Base-by-base conservation (phyloP, 2,329 filamentous ascomycete species). In the Dichotomopilus funicola region DNA sequence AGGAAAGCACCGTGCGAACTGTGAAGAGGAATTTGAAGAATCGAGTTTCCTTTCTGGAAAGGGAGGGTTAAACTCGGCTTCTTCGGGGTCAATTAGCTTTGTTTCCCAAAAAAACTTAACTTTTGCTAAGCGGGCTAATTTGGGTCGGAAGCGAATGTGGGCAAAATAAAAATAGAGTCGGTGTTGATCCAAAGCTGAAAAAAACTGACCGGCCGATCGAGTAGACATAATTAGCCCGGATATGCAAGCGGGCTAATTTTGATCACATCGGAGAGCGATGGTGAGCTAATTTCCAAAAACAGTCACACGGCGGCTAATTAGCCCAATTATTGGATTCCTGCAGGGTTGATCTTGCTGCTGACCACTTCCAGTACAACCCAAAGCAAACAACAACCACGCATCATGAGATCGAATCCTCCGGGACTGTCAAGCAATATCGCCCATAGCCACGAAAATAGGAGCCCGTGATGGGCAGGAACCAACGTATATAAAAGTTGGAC, bases 181-280 rank as follows among this genome's bases (percentile, higher is more conserved):
- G 10, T 42, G 40, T 6, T 42, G 40, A 42, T 42, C 11, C 6
- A 2, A 27, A 27, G 19, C 19, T 27, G 19, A 27, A 27, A 27
- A 27, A 27, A 27, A 27, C 19, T 27, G 19, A 27, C 19, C 19
- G 19, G 19, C 19, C 19, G 19, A 27, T 27, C 19, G 19, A 27
- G 19, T 27, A 40, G 49, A 51, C 56, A 61, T 63, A 65, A 66
- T 65, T 64, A 58, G 53, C 55, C 62, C 58, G 57, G 31, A 59
- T 58, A 56, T 55, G 55, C 59, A 52, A 43, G 49, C 49, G 54
- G 54, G 54, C 45, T 56, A 56, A 56, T 52, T 53, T 12, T n/a
- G 12, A 55, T 55, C 53, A 55, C 36, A 41, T 27, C 10, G n/a
- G 48, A 36, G 42, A 42, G 40, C 33, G 35, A 44, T 41, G 44